These are phyloP conservation scores for Hydrangea macrophylla DNA, from an alignment of 148 eudicot species.

Conservation along the genomic window DNA sequence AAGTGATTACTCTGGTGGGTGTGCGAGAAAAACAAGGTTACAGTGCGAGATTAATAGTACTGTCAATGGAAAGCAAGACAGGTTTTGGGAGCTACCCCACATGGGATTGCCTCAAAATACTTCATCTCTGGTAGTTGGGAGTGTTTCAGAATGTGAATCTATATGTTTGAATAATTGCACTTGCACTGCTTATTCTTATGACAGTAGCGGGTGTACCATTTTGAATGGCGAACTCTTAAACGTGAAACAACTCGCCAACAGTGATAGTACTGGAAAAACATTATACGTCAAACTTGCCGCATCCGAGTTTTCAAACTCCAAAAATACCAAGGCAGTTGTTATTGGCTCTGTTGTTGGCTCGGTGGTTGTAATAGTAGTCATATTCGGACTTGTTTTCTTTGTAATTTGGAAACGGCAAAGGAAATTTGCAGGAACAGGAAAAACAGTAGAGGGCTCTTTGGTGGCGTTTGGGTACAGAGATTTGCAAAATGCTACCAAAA, in stretches of 20 bases:
- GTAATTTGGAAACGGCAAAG: slow-evolving; percentile 15
- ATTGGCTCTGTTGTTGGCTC: slow-evolving; percentile 27
- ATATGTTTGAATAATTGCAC: slow-evolving; percentile 32
- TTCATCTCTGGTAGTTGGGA: slow-evolving; percentile 3
- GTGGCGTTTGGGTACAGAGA: slow-evolving; percentile 36
- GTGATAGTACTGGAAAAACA: slow-evolving; percentile 28
- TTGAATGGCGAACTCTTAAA: slow-evolving; percentile 38
- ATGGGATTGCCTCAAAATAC: slow-evolving; percentile 30
- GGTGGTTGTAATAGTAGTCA: slow-evolving; percentile 12
- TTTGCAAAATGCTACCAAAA: slow-evolving; percentile 39
- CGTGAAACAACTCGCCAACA: slow-evolving; percentile 28
- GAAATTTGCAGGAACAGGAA: slow-evolving; percentile 6
- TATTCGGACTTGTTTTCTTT: slow-evolving; percentile 10
- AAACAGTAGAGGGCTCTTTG: slow-evolving; percentile 38
- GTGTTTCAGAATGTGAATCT: slow-evolving; percentile 20
- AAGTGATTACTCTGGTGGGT: slow-evolving; percentile 55
- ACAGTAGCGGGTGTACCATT: slow-evolving; percentile 23
- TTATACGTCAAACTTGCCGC: slow-evolving; percentile 35
- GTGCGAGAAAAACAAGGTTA: slow-evolving; percentile 28
- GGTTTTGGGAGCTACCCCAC: slow-evolving; percentile 18
- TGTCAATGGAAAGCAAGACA: slow-evolving; percentile 21
- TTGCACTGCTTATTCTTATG: slow-evolving; percentile 41
- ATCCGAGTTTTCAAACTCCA: slow-evolving; percentile 20
- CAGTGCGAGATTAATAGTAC: slow-evolving; percentile 31
- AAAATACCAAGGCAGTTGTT: slow-evolving; percentile 19